Base-by-base conservation (phyloP, 2,329 filamentous ascomycete genomes). In the Aspergillus tamarii region DNA sequence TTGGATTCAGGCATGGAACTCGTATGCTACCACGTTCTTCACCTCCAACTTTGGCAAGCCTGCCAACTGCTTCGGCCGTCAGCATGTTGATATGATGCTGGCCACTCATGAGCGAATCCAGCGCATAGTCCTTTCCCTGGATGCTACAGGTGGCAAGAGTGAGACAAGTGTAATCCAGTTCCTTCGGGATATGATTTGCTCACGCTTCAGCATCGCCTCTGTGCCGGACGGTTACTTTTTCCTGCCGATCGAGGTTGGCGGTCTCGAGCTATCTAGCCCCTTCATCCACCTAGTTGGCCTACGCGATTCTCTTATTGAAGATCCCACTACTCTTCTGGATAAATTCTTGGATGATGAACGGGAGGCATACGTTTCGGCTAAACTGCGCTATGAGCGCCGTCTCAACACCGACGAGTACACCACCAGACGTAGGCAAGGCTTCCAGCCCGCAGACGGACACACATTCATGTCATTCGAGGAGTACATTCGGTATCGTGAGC, bases 1-100 rank as follows among this genome's bases (percentile, higher is more conserved):
- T 34, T 66, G 64, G 64, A 66, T 66, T 9, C 64, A 66, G 11
- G 62, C 64, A 1, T 66, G 64, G 64, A 66, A 66, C 11, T 62
- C 62, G 0, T 66, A 62, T 39, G 64, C 64, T 1, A 60, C 62
- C 11, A 66, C 64, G 0, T 66, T 66, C n/a, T 66, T 66, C 48
- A 66, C 62, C 1, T 62, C 57, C 9, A 66, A 66, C 52, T 66
- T 66, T 30, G 64, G 64, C 11, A 62, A 48, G 19, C 64, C 64
- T 4, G 59, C 62, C 8, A 66, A 66, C 28, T 66, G 64, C 34
- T 66, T 66, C 57, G 64, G 64, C 8, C 56, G 58, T 19, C 30
- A 53, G 30, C 64, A 66, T 32, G 62, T 66, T 5, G 64, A 66
- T 16, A 64, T 64, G 64, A 64, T 66, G 59, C 56, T 66, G 0